phyloP scores from a whole-genome alignment of 441 rosid species.

The Pelargonium myrrhifolium region DNA sequence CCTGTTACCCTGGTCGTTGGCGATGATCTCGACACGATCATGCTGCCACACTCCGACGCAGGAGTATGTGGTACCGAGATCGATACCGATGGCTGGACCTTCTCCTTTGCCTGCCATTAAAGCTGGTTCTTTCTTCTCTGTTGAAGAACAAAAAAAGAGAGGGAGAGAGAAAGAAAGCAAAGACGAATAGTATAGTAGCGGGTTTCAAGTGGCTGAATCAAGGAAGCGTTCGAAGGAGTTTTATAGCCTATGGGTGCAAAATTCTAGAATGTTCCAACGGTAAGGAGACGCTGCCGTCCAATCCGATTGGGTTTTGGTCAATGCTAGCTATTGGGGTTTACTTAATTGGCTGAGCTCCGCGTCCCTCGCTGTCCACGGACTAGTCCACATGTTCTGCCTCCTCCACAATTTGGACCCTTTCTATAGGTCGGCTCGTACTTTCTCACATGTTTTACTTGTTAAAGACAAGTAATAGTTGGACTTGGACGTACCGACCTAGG shows the following conservation, averaged over 20 bases:
- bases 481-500: too few relatives aligned
- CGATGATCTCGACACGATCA: too few relatives aligned
- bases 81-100: conserved; percentile 57
- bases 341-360: too few relatives aligned
- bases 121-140: not conserved
- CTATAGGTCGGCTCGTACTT: too few relatives aligned
- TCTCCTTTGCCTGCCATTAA: conserved; percentile 51
- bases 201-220: conserved; percentile 16
- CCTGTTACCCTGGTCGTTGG: too few relatives aligned
- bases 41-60: too few relatives aligned
- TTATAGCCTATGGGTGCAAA: not conserved
- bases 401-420: too few relatives aligned
- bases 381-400: too few relatives aligned
- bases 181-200: conserved; percentile 1
- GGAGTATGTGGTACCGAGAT: conserved; percentile 27
- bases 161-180: not conserved
- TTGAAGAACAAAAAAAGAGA: conserved; percentile 6
- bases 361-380: too few relatives aligned
- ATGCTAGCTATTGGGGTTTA: too few relatives aligned
- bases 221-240: not conserved
- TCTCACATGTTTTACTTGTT: too few relatives aligned
- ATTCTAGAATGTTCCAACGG: not conserved
- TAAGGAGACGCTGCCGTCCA: not conserved
- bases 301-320: not conserved
- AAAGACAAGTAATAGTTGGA: too few relatives aligned